A percentile compares a stretch with the other conserved stretches of the same genome.
Evolutionary conservation across 768 basidiomycete species (phyloP).

Genomic region (Serpula lacrymans): DNA sequence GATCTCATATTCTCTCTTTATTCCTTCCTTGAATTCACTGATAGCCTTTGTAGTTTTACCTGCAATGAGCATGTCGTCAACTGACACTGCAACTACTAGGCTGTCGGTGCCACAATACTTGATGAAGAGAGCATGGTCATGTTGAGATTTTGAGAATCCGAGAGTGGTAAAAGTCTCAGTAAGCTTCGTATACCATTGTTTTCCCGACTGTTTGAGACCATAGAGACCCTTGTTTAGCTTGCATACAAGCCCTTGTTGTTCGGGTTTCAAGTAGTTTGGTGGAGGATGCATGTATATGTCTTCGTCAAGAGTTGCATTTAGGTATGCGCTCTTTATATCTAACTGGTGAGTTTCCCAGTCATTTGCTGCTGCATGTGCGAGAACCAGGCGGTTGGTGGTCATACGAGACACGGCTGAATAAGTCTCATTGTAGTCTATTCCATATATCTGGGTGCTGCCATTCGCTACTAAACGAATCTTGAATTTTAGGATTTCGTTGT

Average conservation of each 20-base stretch:
- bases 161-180: conserved; percentile 9
- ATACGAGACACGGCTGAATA: conserved; percentile 27
- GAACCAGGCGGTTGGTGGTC: conserved; percentile 19
- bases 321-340: conserved; percentile 3
- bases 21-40: conserved; percentile 1
- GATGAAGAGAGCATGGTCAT: conserved; percentile 23
- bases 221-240: conserved; percentile 27
- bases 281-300: conserved; percentile 18
- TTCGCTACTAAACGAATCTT: conserved; percentile 26
- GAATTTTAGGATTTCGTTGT: conserved; percentile 17
- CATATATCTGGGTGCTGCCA: conserved; percentile 29
- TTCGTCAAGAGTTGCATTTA: conserved; percentile 10
- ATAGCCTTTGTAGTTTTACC: conserved; percentile 4
- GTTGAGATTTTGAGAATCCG: conserved; percentile 20
- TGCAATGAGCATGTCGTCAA: conserved; percentile 24
- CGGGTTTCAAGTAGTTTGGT: conserved; percentile 4
- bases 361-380: conserved; percentile 8
- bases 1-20: conserved; percentile 10
- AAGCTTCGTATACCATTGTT: conserved; percentile 23
- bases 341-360: conserved; percentile 3
- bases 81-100: conserved; percentile 26
- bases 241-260: conserved; percentile 16
- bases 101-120: conserved; percentile 11
- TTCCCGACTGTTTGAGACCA: conserved; percentile 31
- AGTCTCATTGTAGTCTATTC: conserved; percentile 22